These are phyloP conservation scores for Coriolopsis trogii DNA, from an alignment of 1,284 basidiomycete genomes.

Conservation along the genomic window DNA sequence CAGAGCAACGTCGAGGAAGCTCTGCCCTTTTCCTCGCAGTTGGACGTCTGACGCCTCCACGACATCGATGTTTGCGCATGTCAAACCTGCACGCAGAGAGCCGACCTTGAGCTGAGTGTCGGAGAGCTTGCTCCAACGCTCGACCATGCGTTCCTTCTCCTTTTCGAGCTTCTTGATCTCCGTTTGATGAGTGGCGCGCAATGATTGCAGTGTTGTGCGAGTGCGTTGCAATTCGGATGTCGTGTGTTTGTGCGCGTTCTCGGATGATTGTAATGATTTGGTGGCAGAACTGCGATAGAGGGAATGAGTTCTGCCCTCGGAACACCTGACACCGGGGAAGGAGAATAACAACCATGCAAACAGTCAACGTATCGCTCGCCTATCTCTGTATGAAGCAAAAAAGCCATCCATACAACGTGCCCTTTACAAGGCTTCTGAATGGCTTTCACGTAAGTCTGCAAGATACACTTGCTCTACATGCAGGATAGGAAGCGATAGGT, in stretches of 20 bases:
- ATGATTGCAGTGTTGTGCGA: constrained; percentile 60
- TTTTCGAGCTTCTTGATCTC: constrained; percentile 85
- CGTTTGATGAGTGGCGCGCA: constrained; percentile 67
- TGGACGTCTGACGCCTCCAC: constrained; percentile 49
- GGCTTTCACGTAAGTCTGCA: no score
- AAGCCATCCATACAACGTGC: no score
- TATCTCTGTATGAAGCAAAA: no score
- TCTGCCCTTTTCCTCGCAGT: constrained; percentile 49
- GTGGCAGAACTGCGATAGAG: constrained; percentile 55
- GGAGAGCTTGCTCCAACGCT: constrained; percentile 73
- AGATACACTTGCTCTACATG: no score
- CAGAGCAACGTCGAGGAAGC: constrained; percentile 70
- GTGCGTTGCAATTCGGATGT: constrained; percentile 69
- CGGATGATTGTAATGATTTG: constrained; percentile 58
- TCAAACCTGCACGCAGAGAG: constrained; percentile 49
- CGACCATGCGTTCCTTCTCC: constrained; percentile 78
- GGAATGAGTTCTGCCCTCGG: no score
- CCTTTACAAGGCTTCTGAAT: no score
- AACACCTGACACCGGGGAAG: no score
- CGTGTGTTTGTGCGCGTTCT: constrained; percentile 69
- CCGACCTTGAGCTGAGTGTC: constrained; percentile 64
- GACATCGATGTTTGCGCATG: constrained; percentile 55
- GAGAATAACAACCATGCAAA: no score
- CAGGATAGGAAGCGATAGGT: no score
- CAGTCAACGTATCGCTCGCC: no score